Conservation (phyloP, 177 flowering plant genomes). For the Vitis hybrid region DNA sequence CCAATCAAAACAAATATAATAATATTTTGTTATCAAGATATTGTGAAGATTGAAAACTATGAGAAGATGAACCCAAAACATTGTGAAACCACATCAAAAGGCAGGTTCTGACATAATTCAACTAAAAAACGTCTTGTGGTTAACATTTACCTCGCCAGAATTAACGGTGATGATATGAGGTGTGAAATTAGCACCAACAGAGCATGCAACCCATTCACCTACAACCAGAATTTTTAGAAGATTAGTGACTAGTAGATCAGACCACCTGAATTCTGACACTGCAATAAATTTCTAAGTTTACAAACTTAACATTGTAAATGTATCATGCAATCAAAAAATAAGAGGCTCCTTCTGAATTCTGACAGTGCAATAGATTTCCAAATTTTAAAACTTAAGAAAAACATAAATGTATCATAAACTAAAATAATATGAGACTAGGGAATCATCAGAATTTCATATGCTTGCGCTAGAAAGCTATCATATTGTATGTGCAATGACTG, state of each 20-base stretch:
- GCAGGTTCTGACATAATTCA: background rate
- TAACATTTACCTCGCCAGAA: conserved; percentile 58
- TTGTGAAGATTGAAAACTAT: no score
- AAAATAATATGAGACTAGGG: no score
- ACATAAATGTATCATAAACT: no score
- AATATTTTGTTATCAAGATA: background rate
- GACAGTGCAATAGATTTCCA: no score
- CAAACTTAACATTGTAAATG: background rate
- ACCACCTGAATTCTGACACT: background rate
- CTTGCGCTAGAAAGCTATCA: no score
- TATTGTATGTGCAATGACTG: no score
- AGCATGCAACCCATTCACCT: conserved; percentile 74
- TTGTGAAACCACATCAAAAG: no score
- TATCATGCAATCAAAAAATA: background rate
- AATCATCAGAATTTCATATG: no score
- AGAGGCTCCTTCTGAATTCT: no score
- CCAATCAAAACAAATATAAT: background rate
- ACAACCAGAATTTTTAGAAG: conserved; percentile 11
- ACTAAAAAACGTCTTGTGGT: background rate
- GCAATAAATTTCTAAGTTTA: background rate
- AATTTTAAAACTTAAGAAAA: no score
- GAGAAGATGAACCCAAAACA: no score
- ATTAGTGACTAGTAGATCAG: background rate
- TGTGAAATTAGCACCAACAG: conserved; percentile 71
- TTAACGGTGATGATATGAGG: conserved; percentile 71